Conservation (phyloP, 2,329 filamentous ascomycete species). For the Aspergillus niger region DNA sequence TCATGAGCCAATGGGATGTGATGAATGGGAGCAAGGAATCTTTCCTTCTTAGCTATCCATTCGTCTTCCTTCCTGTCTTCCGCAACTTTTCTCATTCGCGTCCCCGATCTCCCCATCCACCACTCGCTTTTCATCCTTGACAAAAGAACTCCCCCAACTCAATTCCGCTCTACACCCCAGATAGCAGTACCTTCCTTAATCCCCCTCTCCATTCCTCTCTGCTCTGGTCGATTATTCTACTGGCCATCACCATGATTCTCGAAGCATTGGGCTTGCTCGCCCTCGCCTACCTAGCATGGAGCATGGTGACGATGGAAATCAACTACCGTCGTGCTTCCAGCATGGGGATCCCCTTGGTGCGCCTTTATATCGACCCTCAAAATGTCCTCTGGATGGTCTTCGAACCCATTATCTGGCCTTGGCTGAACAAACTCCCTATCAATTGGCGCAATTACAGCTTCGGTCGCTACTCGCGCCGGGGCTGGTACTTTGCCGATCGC, state of each 20-base stretch:
- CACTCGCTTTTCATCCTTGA: too few relatives aligned
- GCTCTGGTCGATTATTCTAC: too few relatives aligned
- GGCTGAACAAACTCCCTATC: conserved; percentile 5
- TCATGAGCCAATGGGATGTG: too few relatives aligned
- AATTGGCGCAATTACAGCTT: conserved; percentile 4
- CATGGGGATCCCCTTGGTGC: conserved; percentile 8
- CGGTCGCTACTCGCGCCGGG: conserved; percentile 9
- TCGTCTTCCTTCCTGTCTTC: too few relatives aligned
- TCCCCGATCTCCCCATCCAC: too few relatives aligned
- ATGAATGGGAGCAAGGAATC: too few relatives aligned
- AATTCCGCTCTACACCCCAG: too few relatives aligned
- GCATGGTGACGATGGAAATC: conserved; percentile 5
- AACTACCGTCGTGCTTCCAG: conserved; percentile 8
- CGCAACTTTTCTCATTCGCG: too few relatives aligned
- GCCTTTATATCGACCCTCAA: conserved; percentile 2
- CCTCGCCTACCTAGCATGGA: conserved; percentile 1
- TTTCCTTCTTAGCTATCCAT: too few relatives aligned
- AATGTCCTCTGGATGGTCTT: conserved; percentile 1
- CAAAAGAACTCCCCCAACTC: too few relatives aligned
- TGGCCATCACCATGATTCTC: background rate
- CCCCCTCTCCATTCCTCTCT: too few relatives aligned
- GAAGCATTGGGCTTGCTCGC: background rate
- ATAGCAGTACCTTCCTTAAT: too few relatives aligned
- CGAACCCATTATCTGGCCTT: conserved; percentile 1
- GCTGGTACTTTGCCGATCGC: conserved; percentile 8